These are phyloP conservation scores for Tuber magnatum DNA, from an alignment of 495 filamentous ascomycete species.

Conservation along the genomic window DNA sequence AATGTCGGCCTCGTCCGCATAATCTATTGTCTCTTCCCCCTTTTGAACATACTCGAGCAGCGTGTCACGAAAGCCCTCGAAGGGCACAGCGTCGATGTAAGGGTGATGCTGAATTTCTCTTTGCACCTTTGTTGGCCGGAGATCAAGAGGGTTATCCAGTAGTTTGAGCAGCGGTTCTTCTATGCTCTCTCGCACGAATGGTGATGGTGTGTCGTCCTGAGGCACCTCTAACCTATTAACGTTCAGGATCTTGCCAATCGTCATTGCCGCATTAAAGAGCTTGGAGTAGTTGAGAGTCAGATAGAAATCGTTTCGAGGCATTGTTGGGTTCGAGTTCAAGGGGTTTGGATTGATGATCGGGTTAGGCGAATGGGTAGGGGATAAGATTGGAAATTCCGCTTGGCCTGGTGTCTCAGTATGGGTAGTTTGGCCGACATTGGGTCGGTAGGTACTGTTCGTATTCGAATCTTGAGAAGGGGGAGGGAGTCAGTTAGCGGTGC, in stretches of 20 bases:
- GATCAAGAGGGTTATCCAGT: constrained; percentile 25
- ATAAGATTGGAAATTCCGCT: constrained; percentile 19
- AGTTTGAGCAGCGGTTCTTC: constrained; percentile 1
- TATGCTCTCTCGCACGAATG: constrained; percentile 17
- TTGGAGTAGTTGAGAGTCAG: constrained; percentile 32
- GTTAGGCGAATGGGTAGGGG: constrained; percentile 28
- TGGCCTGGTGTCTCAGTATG: constrained; percentile 12
- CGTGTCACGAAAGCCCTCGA: constrained; percentile 29
- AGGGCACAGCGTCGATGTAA: constrained; percentile 36
- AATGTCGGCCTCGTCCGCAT: constrained; percentile 24
- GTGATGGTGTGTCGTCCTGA: constrained; percentile 26
- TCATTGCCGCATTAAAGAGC: constrained; percentile 27
- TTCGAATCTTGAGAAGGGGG: constrained; percentile 27
- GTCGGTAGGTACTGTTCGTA: constrained; percentile 29
- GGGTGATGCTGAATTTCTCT: constrained; percentile 28
- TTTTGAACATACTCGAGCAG: constrained; percentile 27
- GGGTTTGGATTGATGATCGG: constrained; percentile 31
- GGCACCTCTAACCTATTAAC: constrained; percentile 21
- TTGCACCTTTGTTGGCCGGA: constrained; percentile 32
- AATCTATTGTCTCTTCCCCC: constrained; percentile 30
- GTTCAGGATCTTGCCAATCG: constrained; percentile 34
- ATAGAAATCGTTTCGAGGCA: constrained; percentile 32
- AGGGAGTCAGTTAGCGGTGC: constrained; percentile 30
- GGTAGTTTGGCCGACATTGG: constrained; percentile 24
- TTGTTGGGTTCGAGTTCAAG: constrained; percentile 27